Percentiles rank a stretch among this genome's conserved stretches.
phyloP scores from a whole-genome alignment of 345 rosid genomes.

The Stellera chamaejasme region DNA sequence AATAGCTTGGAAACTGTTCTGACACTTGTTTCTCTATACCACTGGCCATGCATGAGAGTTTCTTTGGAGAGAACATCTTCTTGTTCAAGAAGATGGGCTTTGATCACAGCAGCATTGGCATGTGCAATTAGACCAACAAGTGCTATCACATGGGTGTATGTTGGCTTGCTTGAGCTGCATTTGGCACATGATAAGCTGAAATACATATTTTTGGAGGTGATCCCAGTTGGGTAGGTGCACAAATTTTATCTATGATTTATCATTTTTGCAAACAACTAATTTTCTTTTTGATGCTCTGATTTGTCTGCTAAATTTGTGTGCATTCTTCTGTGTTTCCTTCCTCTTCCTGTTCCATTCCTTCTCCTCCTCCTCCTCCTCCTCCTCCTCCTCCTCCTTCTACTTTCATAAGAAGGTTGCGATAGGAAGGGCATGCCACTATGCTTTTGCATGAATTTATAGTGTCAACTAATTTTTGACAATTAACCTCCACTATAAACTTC shows the following conservation, averaged over 20 bases:
- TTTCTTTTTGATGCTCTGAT: slow-evolving; percentile 1
- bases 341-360: too few relatives aligned
- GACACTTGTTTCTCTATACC: slow-evolving; percentile 67
- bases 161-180: slow-evolving; percentile 73
- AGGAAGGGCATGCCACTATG: too few relatives aligned
- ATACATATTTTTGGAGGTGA: slow-evolving; percentile 55
- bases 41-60: slow-evolving; percentile 78
- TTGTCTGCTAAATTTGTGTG: not conserved
- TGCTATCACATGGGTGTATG: slow-evolving; percentile 78
- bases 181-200: slow-evolving; percentile 37
- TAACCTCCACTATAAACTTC: too few relatives aligned
- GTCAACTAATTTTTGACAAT: too few relatives aligned
- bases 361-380: too few relatives aligned
- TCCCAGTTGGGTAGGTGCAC: slow-evolving; percentile 70
- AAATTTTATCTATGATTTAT: too few relatives aligned
- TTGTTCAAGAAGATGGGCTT: slow-evolving; percentile 60
- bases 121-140: slow-evolving; percentile 91
- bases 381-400: too few relatives aligned
- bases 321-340: not conserved
- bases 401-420: too few relatives aligned
- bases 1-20: slow-evolving; percentile 91
- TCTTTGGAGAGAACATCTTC: slow-evolving; percentile 31
- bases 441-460: too few relatives aligned
- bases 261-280: not conserved
- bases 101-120: slow-evolving; percentile 70